phyloP scores from a whole-genome alignment of 768 basidiomycete genomes.

The Termitomyces sp. region DNA sequence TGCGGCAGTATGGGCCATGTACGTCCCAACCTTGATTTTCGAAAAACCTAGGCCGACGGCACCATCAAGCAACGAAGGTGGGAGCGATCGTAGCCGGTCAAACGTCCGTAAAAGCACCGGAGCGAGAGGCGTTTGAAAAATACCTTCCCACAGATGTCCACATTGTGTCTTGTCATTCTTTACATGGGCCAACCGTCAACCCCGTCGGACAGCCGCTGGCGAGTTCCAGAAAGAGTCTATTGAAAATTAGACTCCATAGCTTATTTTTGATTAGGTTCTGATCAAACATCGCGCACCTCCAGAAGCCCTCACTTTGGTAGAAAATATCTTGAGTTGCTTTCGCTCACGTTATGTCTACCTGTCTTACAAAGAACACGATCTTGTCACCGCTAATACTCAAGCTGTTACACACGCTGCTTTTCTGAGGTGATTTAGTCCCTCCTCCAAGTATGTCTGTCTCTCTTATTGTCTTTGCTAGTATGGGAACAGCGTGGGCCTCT shows the following conservation, averaged over 20 bases:
- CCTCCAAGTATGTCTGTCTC: background rate
- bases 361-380: constrained; percentile 95
- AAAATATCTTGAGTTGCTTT: constrained; percentile 76
- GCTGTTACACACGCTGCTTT: constrained; percentile 98
- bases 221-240: constrained; percentile 17
- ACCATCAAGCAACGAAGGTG: constrained; percentile 80
- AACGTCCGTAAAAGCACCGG: constrained; percentile 96
- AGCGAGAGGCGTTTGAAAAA: constrained; percentile 84
- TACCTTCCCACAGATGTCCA: constrained; percentile 82
- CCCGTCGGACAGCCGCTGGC: constrained; percentile 90
- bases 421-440: constrained; percentile 57
- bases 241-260: background rate
- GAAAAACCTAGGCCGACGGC: constrained; percentile 1
- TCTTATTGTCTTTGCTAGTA: constrained; percentile 44
- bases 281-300: constrained; percentile 83
- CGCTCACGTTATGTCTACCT: constrained; percentile 86
- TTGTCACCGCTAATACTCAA: constrained; percentile 96
- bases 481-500: constrained; percentile 95
- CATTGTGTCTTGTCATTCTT: constrained; percentile 90
- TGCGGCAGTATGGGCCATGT: constrained; percentile 91
- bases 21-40: constrained; percentile 24
- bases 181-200: constrained; percentile 90
- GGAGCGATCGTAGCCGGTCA: constrained; percentile 93
- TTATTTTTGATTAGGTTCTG: constrained; percentile 57
- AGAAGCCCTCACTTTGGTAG: constrained; percentile 72